Base-by-base conservation (phyloP, 1,139 yeast species). In the Candida sp. region DNA sequence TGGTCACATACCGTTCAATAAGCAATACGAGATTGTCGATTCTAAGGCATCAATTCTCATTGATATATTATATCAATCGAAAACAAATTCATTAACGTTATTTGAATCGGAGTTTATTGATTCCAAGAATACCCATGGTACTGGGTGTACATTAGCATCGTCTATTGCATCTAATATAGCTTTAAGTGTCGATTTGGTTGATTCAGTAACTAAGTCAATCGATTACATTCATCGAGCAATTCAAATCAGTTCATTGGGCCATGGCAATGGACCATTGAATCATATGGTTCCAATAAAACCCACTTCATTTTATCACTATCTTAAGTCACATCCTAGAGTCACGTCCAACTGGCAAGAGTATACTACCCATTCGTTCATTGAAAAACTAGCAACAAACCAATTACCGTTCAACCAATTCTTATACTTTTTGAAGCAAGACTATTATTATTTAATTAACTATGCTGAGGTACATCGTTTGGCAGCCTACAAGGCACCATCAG, bases 81-180 rank as follows among this genome's bases (percentile, higher is more conserved):
- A 57, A 3, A 52, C 56, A 0, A 71, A 68, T 4, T 53, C 57
- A 1, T 61, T 70, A 36, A 67, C 73, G 2, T 58, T 79, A 1
- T 81, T 77, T 56, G 70, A 73, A 48, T 80, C 90, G 6, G 61
- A 60, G 2, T 78, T 60, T 51, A 61, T 82, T 19, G 60, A 66
- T 3, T 72, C 88, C 1, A 58, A 64, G 4, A 79, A 82, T 54
- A 82, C 90, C 0, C 97, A 90, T 60, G 97, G 97, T 7, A 88
- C 97, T 1, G 97, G 97, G 0, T 90, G 97, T 61, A 87, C 97
- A 0, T 68, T 90, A 41, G 82, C 96, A 0, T 83, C 96, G 1
- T 76, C 96, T 1, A 84, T 90, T 52, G 84, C 95, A 0, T 81
- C 95, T 1, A 82, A 86, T 52, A 53, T 88, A 39, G 91, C 96